These are phyloP conservation scores for Cladophialophora psammophila DNA, from an alignment of 2,329 filamentous ascomycete species.

Conservation along the genomic window DNA sequence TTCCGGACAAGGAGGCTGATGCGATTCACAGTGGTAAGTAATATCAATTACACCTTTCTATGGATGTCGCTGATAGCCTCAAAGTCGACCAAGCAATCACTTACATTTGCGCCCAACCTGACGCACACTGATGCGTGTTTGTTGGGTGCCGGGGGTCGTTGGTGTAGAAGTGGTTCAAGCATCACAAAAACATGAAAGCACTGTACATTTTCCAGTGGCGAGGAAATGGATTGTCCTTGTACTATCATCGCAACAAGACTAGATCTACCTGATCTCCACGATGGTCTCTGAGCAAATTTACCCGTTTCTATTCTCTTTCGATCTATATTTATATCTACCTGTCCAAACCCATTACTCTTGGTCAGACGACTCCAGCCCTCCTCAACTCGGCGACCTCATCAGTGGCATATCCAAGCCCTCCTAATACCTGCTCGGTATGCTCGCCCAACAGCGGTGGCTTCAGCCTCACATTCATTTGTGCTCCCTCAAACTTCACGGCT, in stretches of 20 bases:
- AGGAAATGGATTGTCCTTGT: slow-evolving; percentile 35
- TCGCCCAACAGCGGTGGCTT: slow-evolving; percentile 38
- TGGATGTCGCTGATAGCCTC: slow-evolving; percentile 40
- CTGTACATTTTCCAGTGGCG: slow-evolving; percentile 36
- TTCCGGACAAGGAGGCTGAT: slow-evolving; percentile 96
- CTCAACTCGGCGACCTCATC: slow-evolving; percentile 37
- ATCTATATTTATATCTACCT: slow-evolving; percentile 19
- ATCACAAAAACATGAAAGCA: slow-evolving; percentile 28
- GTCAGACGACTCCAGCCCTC: slow-evolving; percentile 33
- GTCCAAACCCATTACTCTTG: not conserved
- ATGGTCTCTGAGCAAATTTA: slow-evolving; percentile 28
- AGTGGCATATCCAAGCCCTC: slow-evolving; percentile 32
- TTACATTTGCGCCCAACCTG: slow-evolving; percentile 92
- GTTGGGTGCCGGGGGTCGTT: slow-evolving; percentile 6
- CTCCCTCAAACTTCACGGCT: slow-evolving; percentile 37
- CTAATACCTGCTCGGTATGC: slow-evolving; percentile 36
- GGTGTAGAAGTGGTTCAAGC: slow-evolving; percentile 30
- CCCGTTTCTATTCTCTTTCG: not conserved
- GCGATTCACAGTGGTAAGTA: slow-evolving; percentile 88
- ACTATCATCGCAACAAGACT: slow-evolving; percentile 36
- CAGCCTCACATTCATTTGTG: slow-evolving; percentile 30
- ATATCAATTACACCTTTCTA: not conserved
- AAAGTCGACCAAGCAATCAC: slow-evolving; percentile 91
- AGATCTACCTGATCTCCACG: slow-evolving; percentile 35
- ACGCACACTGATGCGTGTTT: slow-evolving; percentile 56